Evolutionary conservation across 2,329 filamentous ascomycete genomes (phyloP).

Genomic region (Acrodontium crateriforme): DNA sequence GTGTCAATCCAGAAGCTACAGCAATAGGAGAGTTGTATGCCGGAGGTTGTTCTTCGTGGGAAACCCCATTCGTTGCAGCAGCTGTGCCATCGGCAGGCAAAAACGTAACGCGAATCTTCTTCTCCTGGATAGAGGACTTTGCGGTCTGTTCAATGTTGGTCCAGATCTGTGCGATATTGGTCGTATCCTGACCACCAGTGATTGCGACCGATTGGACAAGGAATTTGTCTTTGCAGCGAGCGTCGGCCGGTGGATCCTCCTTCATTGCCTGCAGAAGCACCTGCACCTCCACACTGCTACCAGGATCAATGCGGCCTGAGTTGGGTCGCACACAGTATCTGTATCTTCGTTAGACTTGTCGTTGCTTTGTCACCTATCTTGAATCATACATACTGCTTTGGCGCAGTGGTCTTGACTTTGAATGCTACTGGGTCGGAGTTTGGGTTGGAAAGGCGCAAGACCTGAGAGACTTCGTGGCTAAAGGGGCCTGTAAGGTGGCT

Average conservation of each 20-base stretch:
- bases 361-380: neutral
- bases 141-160: conserved; percentile 56
- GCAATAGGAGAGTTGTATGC: conserved; percentile 44
- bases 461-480: conserved; percentile 49
- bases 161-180: conserved; percentile 69
- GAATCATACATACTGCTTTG: conserved; percentile 68
- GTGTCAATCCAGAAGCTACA: conserved; percentile 31
- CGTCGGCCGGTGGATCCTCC: conserved; percentile 71
- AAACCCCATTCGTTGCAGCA: conserved; percentile 12
- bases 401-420: conserved; percentile 95
- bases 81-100: conserved; percentile 46
- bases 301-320: conserved; percentile 86
- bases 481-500: conserved; percentile 42
- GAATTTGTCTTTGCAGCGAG: conserved; percentile 94
- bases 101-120: conserved; percentile 89
- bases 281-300: conserved; percentile 85
- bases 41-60: conserved; percentile 31
- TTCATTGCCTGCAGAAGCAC: conserved; percentile 98
- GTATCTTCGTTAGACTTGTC: conserved; percentile 3
- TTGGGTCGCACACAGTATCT: conserved; percentile 98
- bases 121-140: conserved; percentile 72
- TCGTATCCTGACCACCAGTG: conserved; percentile 54
- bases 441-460: conserved; percentile 44
- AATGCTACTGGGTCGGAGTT: conserved; percentile 47
- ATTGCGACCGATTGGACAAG: conserved; percentile 85